Conservation (phyloP, 106 monocot genomes). For the Posidonia australis region DNA sequence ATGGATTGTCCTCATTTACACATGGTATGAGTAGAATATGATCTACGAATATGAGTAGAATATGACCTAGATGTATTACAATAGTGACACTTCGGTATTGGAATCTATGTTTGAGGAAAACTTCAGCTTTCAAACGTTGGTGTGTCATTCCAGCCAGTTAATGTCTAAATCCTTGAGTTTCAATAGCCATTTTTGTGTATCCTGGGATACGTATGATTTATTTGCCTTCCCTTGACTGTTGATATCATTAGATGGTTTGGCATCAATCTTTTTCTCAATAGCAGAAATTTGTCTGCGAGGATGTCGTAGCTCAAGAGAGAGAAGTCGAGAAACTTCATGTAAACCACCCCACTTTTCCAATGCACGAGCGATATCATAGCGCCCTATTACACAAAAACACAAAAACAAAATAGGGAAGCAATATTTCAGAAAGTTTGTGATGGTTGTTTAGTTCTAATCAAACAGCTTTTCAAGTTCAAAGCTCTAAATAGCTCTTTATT, state of each 20-base stretch:
- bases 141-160: constrained; percentile 55
- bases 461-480: too few relatives aligned
- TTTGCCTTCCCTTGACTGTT: constrained; percentile 17
- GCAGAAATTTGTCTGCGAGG: constrained; percentile 23
- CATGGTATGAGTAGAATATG: too few relatives aligned
- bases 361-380: constrained; percentile 91
- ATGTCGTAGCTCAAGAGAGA: constrained; percentile 60
- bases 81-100: too few relatives aligned
- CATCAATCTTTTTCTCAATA: constrained; percentile 10
- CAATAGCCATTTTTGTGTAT: constrained; percentile 75
- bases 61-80: too few relatives aligned
- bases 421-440: not conserved
- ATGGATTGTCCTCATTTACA: too few relatives aligned
- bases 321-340: constrained; percentile 80
- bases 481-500: not conserved
- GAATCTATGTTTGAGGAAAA: too few relatives aligned
- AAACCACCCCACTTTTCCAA: constrained; percentile 98
- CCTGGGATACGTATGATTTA: constrained; percentile 39
- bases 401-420: not conserved
- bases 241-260: constrained; percentile 1
- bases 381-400: constrained; percentile 28
- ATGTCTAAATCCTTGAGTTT: constrained; percentile 76
- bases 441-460: not conserved
- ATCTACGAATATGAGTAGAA: too few relatives aligned
- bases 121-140: too few relatives aligned